A percentile compares a stretch with the other conserved stretches of the same genome.
These are phyloP conservation scores for Leccinum huronense DNA, from an alignment of 1,284 basidiomycete genomes.

Conservation along the genomic window DNA sequence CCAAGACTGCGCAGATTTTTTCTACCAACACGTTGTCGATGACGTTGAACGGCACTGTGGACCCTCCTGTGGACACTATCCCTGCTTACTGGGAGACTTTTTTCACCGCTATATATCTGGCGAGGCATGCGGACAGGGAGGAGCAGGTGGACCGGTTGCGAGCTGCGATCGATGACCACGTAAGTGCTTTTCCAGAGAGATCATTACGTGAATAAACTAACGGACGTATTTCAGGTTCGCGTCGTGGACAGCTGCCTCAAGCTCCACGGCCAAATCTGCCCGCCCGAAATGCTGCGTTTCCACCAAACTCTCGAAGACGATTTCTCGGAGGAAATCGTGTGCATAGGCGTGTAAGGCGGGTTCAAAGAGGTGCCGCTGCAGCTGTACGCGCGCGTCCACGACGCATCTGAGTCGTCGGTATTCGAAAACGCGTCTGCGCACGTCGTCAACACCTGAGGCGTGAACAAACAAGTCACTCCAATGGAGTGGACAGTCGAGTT, in stretches of 20 bases:
- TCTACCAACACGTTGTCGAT: slow-evolving; percentile 86
- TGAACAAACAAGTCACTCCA: too few species aligned
- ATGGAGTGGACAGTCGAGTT: slow-evolving; percentile 39
- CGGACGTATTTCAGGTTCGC: slow-evolving; percentile 53
- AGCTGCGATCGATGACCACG: slow-evolving; percentile 80
- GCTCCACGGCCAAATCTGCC: slow-evolving; percentile 80
- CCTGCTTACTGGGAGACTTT: slow-evolving; percentile 77
- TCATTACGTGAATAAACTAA: slow-evolving; percentile 5
- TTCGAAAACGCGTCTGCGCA: slow-evolving; percentile 46
- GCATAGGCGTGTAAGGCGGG: slow-evolving; percentile 51
- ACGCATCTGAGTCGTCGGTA: slow-evolving; percentile 37
- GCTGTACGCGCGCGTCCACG: slow-evolving; percentile 38
- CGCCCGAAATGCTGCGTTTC: slow-evolving; percentile 86
- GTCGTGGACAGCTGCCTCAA: slow-evolving; percentile 82
- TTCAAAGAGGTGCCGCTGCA: slow-evolving; percentile 33
- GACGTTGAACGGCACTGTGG: slow-evolving; percentile 85
- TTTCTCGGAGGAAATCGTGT: slow-evolving; percentile 83
- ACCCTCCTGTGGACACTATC: slow-evolving; percentile 77
- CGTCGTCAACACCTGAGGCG: slow-evolving; percentile 32
- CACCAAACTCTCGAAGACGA: slow-evolving; percentile 88
- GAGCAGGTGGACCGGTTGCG: slow-evolving; percentile 72
- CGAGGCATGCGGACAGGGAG: slow-evolving; percentile 67
- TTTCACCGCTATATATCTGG: slow-evolving; percentile 69
- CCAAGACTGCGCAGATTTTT: slow-evolving; percentile 69
- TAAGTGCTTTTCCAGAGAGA: slow-evolving; percentile 32